These are phyloP conservation scores for Auricularia cornea DNA, from an alignment of 768 basidiomycete species.

Conservation along the genomic window DNA sequence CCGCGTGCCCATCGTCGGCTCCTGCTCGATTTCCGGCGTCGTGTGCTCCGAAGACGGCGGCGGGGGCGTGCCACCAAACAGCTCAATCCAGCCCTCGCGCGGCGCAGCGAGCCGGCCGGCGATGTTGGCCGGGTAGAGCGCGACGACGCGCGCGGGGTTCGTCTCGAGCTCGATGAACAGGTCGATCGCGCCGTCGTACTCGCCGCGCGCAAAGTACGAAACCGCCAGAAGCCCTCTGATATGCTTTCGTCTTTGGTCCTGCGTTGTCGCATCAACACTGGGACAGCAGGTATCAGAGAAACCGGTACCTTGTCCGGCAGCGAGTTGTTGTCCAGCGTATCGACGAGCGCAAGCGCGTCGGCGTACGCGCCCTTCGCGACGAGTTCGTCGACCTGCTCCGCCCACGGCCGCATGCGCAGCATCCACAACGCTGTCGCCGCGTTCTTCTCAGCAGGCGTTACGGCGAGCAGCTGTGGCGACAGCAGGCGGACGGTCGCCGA, in stretches of 20 bases:
- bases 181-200: conserved; percentile 75
- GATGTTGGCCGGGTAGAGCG: conserved; percentile 75
- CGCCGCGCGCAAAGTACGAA: conserved; percentile 56
- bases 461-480: conserved; percentile 50
- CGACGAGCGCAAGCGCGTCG: conserved; percentile 74
- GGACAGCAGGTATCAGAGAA: neutral
- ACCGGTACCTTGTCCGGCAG: conserved; percentile 56
- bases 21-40: conserved; percentile 8
- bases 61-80: conserved; percentile 68
- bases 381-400: conserved; percentile 78
- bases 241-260: conserved; percentile 49
- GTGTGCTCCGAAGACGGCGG: conserved; percentile 15
- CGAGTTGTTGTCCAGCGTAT: conserved; percentile 50
- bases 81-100: conserved; percentile 62
- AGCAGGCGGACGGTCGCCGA: conserved; percentile 54
- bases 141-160: conserved; percentile 89
- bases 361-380: conserved; percentile 57
- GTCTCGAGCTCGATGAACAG: conserved; percentile 81
- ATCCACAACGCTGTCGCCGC: conserved; percentile 63
- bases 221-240: conserved; percentile 74
- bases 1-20: conserved; percentile 29
- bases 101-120: conserved; percentile 70
- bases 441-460: conserved; percentile 67
- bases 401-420: conserved; percentile 63
- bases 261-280: too few species aligned